Base-by-base conservation (phyloP, 768 basidiomycete species). In the Leccinum boreale region DNA sequence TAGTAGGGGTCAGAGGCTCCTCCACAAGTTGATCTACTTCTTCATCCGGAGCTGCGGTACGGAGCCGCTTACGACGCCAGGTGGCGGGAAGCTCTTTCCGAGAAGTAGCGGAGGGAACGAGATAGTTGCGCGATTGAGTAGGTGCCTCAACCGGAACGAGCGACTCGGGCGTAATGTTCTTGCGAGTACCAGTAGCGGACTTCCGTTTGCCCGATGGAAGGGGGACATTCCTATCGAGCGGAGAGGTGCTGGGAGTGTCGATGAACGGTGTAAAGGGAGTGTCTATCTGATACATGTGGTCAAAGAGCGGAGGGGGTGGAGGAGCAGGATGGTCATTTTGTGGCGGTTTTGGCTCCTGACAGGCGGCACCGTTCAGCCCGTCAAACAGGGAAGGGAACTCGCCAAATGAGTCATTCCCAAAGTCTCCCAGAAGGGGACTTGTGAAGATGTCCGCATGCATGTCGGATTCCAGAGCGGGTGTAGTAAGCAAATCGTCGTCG, bases 101-200 rank as follows among this genome's bases (percentile, higher is more conserved):
- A 15, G 92, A 92, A 0, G 93, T 94, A 1, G 79, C 70, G 0
- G 90, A 92, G 0, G 89, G 85, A 0, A 79, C 80, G 15, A 83
- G 65, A 65, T 94, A 94, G n/a, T 81, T 81, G 61, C 92, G 85
- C 0, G 81, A 47, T 67, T 94, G 92, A 1, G 87, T 91, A 0
- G 92, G 93, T 1, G 92, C 92, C 53, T 89, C 84, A 63, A 86
- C 68, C 21, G 86, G 80, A 23, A 94, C 81, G 21, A 92, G 80
- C 3, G 78, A 66, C 31, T 81, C 81, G 3, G 90, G 86, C 4
- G 81, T 82, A 44, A 86, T 74, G 69, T 87, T 86, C 70, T 84
- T 86, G 60, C 89, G 85, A 7, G 86, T 89, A n/a, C 87, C 87
- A 2, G 83, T 90, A 5, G 81, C 57, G 11, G 60, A 50, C 44